Evolutionary conservation across 2,329 filamentous ascomycete genomes (phyloP), one percentile per base, ranked within the genome.

Genomic region (Metarhizium anisopliae): DNA sequence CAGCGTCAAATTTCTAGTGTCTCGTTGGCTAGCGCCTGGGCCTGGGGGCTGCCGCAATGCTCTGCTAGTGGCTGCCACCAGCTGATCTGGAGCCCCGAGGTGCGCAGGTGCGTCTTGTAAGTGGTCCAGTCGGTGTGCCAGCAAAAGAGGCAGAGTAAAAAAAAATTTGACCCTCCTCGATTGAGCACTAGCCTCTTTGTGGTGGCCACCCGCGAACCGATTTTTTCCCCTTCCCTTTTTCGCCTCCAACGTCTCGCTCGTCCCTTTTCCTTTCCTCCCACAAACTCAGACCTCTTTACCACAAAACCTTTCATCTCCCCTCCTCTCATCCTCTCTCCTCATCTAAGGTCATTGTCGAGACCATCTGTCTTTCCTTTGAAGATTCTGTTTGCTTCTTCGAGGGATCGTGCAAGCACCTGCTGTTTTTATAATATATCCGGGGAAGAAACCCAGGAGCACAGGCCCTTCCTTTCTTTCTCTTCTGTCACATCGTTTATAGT

Each of bases 341-440:
- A 64, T 64, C 62, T 64, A 63, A 62, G 61, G 64, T 61, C 61
- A 62, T 63, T 62, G 59, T 59, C 62, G 64, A 66, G 67, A 66
- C 63, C 60, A 58, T 64, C 61, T 61, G 64, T 69, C 66, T 69
- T 70, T 75, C 70, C 72, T 75, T 75, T 74, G 72, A 74, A 74
- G 70, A 71, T 72, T 71, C 67, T 49, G 70, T 65, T 65, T 68
- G 67, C 32, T 72, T 73, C 70, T 73, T 72, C 67, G 67, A 71
- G 67, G 72, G 68, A 69, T 61, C 63, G 64, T 65, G 62, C 63
- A 62, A 65, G 66, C 60, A 68, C 64, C 64, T 58, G 63, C 64
- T 61, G 60, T 63, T 62, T 62, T 58, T 62, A 67, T 64, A 61
- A 59, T 68, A 68, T 67, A 70, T 60, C 56, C 66, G 61, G 64